phyloP scores from a whole-genome alignment of 257 asterid species.

The Primulina huaijiensis region DNA sequence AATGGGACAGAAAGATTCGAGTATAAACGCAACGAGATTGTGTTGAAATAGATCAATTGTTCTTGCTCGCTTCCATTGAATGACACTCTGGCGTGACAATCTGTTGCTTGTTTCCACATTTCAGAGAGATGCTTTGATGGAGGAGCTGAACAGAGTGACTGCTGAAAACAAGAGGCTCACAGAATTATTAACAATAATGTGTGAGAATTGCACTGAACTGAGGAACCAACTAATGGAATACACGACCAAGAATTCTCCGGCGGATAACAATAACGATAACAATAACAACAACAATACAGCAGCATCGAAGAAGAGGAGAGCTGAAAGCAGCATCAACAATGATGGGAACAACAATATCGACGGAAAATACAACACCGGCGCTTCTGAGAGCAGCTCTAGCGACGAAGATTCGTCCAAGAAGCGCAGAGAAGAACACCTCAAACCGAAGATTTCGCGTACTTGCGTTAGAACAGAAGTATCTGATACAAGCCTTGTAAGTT shows the following conservation, averaged over 20 bases:
- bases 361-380: slow-evolving; percentile 19
- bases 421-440: slow-evolving; percentile 45
- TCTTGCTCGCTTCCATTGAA: background rate
- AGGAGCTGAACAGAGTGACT: slow-evolving; percentile 64
- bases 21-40: background rate
- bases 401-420: slow-evolving; percentile 66
- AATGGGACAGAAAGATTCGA: background rate
- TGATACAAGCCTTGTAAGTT: slow-evolving; percentile 76
- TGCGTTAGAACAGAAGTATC: slow-evolving; percentile 56
- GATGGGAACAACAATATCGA: slow-evolving; percentile 11
- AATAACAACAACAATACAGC: background rate
- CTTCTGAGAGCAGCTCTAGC: slow-evolving; percentile 61
- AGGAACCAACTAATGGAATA: slow-evolving; percentile 41
- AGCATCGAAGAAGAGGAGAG: slow-evolving; percentile 53
- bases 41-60: background rate
- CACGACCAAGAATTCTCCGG: slow-evolving; percentile 34
- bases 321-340: slow-evolving; percentile 26
- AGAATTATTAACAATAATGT: slow-evolving; percentile 51
- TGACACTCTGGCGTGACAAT: background rate
- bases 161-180: slow-evolving; percentile 79
- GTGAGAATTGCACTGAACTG: slow-evolving; percentile 59
- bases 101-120: background rate
- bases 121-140: slow-evolving; percentile 57
- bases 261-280: background rate
- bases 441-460: slow-evolving; percentile 50